Percentiles rank a stretch among this genome's conserved stretches.
phyloP scores from a whole-genome alignment of 73 alveolate species.

The Paramecium caudatum region DNA sequence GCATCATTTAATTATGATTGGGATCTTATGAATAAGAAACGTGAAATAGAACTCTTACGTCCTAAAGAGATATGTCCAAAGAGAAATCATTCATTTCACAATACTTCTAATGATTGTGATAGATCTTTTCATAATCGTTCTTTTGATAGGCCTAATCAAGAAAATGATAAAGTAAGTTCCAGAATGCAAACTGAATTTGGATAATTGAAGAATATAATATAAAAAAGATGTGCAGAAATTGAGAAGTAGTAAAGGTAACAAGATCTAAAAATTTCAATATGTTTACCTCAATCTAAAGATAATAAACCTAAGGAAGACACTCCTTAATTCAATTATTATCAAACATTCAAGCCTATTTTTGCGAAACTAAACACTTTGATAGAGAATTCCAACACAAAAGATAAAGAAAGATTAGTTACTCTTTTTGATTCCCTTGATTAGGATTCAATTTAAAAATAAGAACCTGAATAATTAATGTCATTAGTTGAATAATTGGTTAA shows the following conservation, averaged over 20 bases:
- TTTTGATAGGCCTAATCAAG: slow-evolving; percentile 26
- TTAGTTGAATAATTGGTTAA: slow-evolving; percentile 14
- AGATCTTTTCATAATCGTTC: slow-evolving; percentile 21
- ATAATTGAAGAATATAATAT: slow-evolving; percentile 7
- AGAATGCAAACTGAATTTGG: slow-evolving; percentile 53
- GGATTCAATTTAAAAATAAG: not conserved
- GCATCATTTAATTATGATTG: slow-evolving; percentile 54
- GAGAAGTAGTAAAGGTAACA: slow-evolving; percentile 28
- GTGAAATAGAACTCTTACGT: slow-evolving; percentile 10
- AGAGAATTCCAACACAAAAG: slow-evolving; percentile 22
- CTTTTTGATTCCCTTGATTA: slow-evolving; percentile 42
- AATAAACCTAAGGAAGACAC: slow-evolving; percentile 4
- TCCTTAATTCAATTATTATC: slow-evolving; percentile 14
- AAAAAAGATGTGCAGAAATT: not conserved
- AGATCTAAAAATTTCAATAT: not conserved
- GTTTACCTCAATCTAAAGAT: not conserved
- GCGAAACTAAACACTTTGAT: slow-evolving; percentile 26
- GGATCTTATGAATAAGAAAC: slow-evolving; percentile 37
- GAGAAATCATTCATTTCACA: slow-evolving; percentile 54
- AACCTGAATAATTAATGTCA: slow-evolving; percentile 13
- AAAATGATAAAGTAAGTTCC: slow-evolving; percentile 40
- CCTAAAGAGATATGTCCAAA: slow-evolving; percentile 51
- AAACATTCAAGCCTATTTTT: slow-evolving; percentile 58
- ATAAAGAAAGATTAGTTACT: not conserved
- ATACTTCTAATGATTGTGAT: slow-evolving; percentile 35